A percentile compares a stretch with the other conserved stretches of the same genome.
Conservation (phyloP, 257 asterid genomes). For the Petunia secreta region DNA sequence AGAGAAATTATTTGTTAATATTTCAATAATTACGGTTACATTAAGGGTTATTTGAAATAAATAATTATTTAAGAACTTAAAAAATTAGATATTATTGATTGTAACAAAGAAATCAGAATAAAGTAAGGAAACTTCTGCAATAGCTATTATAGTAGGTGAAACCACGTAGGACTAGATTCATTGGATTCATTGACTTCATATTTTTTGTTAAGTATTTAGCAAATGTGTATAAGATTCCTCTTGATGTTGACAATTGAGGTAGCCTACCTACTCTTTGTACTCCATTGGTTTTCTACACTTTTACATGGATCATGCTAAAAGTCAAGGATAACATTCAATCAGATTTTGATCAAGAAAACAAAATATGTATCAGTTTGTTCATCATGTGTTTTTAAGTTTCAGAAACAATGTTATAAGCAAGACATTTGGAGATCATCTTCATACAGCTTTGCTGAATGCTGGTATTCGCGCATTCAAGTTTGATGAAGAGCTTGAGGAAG, state of each 20-base stretch:
- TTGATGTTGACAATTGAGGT: neutral
- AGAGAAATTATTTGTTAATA: too few relatives aligned
- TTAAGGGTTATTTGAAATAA: too few relatives aligned
- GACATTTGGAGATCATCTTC: slow-evolving; percentile 20
- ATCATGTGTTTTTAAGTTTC: slow-evolving; percentile 30
- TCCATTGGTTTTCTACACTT: neutral
- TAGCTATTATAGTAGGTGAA: too few relatives aligned
- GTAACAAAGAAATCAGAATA: too few relatives aligned
- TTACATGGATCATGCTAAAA: neutral
- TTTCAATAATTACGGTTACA: too few relatives aligned
- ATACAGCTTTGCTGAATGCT: slow-evolving; percentile 15
- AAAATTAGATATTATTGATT: too few relatives aligned
- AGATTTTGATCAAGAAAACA: neutral
- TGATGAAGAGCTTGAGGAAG: slow-evolving; percentile 19
- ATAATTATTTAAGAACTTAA: too few relatives aligned
- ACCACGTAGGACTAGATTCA: too few relatives aligned
- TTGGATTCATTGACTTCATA: too few relatives aligned
- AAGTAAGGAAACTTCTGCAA: too few relatives aligned
- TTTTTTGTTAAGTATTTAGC: too few relatives aligned
- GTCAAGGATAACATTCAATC: neutral
- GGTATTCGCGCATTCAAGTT: slow-evolving; percentile 19
- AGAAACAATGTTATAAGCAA: slow-evolving; percentile 16
- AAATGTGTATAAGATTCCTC: too few relatives aligned
- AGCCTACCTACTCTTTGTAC: neutral
- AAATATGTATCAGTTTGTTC: slow-evolving; percentile 9